A percentile compares a stretch with the other conserved stretches of the same genome.
Conservation (phyloP, 768 basidiomycete genomes). For the Termitomyces eurrhizus region DNA sequence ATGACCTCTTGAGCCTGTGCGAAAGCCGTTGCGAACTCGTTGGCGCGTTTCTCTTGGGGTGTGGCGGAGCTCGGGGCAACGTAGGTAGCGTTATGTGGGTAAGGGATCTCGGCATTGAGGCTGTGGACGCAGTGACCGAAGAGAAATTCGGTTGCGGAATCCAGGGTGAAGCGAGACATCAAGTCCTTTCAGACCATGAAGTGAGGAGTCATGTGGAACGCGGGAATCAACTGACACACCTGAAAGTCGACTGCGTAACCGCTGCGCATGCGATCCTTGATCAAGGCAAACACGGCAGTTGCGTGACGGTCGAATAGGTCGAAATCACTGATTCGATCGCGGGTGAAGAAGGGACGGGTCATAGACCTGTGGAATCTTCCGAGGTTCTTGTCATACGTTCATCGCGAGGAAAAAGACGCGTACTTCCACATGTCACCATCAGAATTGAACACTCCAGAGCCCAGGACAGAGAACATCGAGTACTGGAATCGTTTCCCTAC, state of each 20-base stretch:
- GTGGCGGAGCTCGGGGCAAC: conserved; percentile 19
- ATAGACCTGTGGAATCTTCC: conserved; percentile 58
- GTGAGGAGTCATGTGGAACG: background rate
- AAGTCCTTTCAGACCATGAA: conserved; percentile 36
- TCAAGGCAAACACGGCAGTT: conserved; percentile 35
- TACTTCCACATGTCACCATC: conserved; percentile 52
- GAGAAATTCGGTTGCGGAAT: conserved; percentile 63
- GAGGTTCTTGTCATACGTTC: background rate
- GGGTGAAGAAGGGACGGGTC: conserved; percentile 62
- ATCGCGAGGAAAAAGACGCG: conserved; percentile 1
- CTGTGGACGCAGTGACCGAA: conserved; percentile 57
- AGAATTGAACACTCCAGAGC: conserved; percentile 66
- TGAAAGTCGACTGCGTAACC: conserved; percentile 60
- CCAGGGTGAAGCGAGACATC: conserved; percentile 60
- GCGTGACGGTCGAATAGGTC: conserved; percentile 57
- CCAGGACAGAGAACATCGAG: conserved; percentile 46
- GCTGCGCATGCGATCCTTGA: conserved; percentile 44
- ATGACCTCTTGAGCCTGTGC: conserved; percentile 41
- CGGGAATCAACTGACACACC: conserved; percentile 21
- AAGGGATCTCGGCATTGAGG: conserved; percentile 48
- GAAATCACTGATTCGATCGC: conserved; percentile 56
- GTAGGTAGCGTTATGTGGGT: conserved; percentile 38
- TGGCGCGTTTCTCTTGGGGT: conserved; percentile 27
- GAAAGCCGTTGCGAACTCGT: conserved; percentile 48
- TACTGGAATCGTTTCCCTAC: conserved; percentile 40